Conservation (phyloP, 2,329 filamentous ascomycete species). For the Exutisphaerella laricina region DNA sequence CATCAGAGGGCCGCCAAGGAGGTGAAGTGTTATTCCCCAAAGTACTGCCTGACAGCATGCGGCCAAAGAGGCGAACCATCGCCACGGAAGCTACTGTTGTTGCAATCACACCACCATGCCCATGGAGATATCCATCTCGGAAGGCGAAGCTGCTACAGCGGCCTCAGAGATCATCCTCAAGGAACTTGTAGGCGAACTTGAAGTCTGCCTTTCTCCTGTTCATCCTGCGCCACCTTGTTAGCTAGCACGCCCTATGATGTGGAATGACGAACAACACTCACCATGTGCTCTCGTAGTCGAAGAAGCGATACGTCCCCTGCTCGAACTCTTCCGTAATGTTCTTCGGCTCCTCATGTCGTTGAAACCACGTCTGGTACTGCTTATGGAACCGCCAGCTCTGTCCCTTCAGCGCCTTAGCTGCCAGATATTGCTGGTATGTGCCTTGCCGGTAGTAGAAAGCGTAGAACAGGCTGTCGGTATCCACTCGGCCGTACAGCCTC, state of each 20-base stretch:
- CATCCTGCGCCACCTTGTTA: slow-evolving; percentile 62
- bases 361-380: slow-evolving; percentile 99
- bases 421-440: slow-evolving; percentile 89
- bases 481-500: slow-evolving; percentile 77
- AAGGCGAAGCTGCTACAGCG: too few species aligned
- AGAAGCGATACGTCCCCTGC: slow-evolving; percentile 98
- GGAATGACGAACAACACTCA: slow-evolving; percentile 46
- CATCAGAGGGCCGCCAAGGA: not conserved
- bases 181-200: slow-evolving; percentile 96
- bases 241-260: slow-evolving; percentile 9
- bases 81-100: slow-evolving; percentile 17
- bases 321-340: slow-evolving; percentile 98
- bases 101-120: too few species aligned
- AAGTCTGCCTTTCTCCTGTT: slow-evolving; percentile 96
- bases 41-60: not conserved
- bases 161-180: slow-evolving; percentile 65
- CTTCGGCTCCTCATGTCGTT: slow-evolving; percentile 96
- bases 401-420: slow-evolving; percentile 93
- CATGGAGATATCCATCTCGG: too few species aligned
- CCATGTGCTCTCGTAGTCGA: slow-evolving; percentile 99
- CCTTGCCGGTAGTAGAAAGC: slow-evolving; percentile 99
- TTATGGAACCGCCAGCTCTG: slow-evolving; percentile 99
- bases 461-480: slow-evolving; percentile 95
- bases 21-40: not conserved
- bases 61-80: not conserved